phyloP scores from a whole-genome alignment of 805 yeast species.

The Teunomyces panamensis region DNA sequence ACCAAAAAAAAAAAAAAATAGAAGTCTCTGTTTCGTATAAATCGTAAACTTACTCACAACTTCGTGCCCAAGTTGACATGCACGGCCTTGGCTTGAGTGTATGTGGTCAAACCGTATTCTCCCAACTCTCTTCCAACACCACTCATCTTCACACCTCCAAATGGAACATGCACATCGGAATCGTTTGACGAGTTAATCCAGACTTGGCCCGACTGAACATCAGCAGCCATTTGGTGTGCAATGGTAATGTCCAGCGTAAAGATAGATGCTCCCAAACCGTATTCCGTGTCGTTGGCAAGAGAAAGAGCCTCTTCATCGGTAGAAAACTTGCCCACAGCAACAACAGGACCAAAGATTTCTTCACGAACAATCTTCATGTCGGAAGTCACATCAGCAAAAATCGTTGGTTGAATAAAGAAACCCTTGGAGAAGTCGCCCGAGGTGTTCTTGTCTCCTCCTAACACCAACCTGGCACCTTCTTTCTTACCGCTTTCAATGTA shows the following conservation, averaged over 20 bases:
- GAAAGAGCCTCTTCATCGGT: slow-evolving; percentile 65
- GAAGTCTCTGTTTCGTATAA: not conserved
- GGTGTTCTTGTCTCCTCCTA: slow-evolving; percentile 42
- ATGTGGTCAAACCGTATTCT: slow-evolving; percentile 33
- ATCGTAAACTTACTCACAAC: slow-evolving; percentile 16
- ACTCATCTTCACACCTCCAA: slow-evolving; percentile 36
- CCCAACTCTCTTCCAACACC: slow-evolving; percentile 45
- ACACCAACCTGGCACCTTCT: slow-evolving; percentile 41
- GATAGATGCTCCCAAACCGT: slow-evolving; percentile 81
- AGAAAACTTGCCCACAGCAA: slow-evolving; percentile 60
- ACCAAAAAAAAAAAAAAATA: not conserved
- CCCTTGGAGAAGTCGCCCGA: slow-evolving; percentile 47
- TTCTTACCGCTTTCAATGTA: slow-evolving; percentile 43
- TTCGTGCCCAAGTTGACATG: slow-evolving; percentile 56
- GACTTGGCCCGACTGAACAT: slow-evolving; percentile 43
- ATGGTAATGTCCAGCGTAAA: slow-evolving; percentile 65
- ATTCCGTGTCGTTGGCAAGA: slow-evolving; percentile 68
- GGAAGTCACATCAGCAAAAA: slow-evolving; percentile 68
- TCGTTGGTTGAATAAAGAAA: slow-evolving; percentile 70
- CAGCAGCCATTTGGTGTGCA: slow-evolving; percentile 63
- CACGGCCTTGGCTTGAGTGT: slow-evolving; percentile 34
- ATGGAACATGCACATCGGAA: slow-evolving; percentile 38
- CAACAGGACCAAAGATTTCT: slow-evolving; percentile 90
- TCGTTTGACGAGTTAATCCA: slow-evolving; percentile 48
- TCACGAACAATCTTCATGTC: slow-evolving; percentile 66